These are phyloP conservation scores for Naumovozyma baii DNA, from an alignment of 805 yeast genomes.

Conservation along the genomic window DNA sequence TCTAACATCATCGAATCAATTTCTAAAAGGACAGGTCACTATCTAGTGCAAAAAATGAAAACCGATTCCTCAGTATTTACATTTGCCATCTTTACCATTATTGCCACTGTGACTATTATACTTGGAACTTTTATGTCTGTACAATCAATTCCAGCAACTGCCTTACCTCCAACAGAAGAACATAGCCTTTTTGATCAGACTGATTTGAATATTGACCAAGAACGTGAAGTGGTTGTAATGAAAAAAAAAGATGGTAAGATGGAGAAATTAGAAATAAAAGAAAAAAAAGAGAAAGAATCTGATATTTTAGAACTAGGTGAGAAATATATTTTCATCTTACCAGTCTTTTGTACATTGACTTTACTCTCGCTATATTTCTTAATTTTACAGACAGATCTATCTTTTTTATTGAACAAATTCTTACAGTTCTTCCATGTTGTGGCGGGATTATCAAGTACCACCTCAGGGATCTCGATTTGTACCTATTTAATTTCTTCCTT, in stretches of 20 bases:
- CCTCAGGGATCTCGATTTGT: background rate
- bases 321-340: slow-evolving; percentile 34
- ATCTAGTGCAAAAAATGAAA: background rate
- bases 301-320: slow-evolving; percentile 8
- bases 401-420: background rate
- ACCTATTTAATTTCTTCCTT: background rate
- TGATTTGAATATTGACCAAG: slow-evolving; percentile 28
- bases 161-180: slow-evolving; percentile 27
- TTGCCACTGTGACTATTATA: slow-evolving; percentile 25
- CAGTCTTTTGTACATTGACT: slow-evolving; percentile 34
- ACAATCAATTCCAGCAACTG: slow-evolving; percentile 21
- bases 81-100: slow-evolving; percentile 3
- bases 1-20: background rate
- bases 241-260: slow-evolving; percentile 6
- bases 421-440: background rate
- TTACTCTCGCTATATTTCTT: slow-evolving; percentile 11
- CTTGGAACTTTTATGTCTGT: slow-evolving; percentile 32
- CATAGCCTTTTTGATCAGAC: slow-evolving; percentile 37
- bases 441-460: slow-evolving; percentile 1
- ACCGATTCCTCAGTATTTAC: background rate
- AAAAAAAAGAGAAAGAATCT: slow-evolving; percentile 10
- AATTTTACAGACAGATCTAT: slow-evolving; percentile 3
- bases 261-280: background rate
- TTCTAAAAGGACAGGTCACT: background rate
- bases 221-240: slow-evolving; percentile 12